Evolutionary conservation across 1,284 basidiomycete species (phyloP), one percentile per base, ranked within the genome.

Genomic region (Cutaneotrichosporon mucoides): DNA sequence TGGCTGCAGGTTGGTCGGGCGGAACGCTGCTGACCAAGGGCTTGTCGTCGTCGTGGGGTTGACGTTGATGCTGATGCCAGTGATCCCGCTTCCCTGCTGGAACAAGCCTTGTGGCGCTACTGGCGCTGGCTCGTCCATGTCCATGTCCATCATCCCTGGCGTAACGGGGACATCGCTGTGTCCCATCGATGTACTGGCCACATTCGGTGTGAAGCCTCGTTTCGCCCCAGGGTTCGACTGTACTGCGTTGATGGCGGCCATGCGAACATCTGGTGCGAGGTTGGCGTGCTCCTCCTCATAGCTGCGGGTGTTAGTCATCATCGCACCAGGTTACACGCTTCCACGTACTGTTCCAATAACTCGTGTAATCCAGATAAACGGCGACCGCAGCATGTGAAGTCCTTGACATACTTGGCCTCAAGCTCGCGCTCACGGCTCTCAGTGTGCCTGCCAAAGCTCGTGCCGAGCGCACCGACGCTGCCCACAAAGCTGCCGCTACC

Each of bases 61-160:
- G 37, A 59, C 40, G 50, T 53, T 56, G 38, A 64, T 51, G 11
- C 52, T 46, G 40, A 59, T 57, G 13, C 53, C 56, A 1, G 60
- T 45, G 7, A 52, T 56, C 10, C 24, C 24, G 24, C 60, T 53
- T 4, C 62, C 46, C 49, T 64, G 65, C 34, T 62, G 64, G 16
- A 66, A 50, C 44, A 57, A 48, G 59, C 8, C 56, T 38, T 5
- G 66, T 60, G 33, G 65, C 24, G 24, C 24, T 48, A n/a, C 56
- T 13, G 66, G 55, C 15, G 62, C 37, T 8, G 67, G 63, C 36
- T 79, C 78, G 57, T 78, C 77, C 74, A 70, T 68, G 44, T 68
- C 67, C 56, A 79, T 76, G 59, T 79, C 78, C 76, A 79, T 78
- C 76, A 79, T 77, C 4, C 77, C 78, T 1, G 78, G 78, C 2